These are phyloP conservation scores for Fusarium chuoi DNA, from an alignment of 2,329 filamentous ascomycete species.

Conservation along the genomic window DNA sequence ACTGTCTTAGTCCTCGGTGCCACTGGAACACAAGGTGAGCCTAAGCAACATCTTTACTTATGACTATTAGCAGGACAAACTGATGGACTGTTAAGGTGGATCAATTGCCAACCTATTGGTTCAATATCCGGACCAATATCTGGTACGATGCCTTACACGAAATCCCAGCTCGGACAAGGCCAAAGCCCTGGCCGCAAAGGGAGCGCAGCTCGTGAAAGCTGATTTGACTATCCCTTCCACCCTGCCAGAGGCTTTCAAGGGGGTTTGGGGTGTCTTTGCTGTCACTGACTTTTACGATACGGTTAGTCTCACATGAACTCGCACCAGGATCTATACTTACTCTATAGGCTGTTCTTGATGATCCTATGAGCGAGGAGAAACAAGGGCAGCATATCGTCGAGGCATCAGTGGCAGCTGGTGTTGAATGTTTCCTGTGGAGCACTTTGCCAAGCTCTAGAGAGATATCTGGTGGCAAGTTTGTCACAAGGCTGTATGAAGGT, in stretches of 20 bases:
- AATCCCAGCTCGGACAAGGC: conserved; percentile 23
- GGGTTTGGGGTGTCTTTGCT: conserved; percentile 21
- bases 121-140: conserved; percentile 19
- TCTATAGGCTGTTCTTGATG: conserved; percentile 15
- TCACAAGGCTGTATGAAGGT: conserved; percentile 25
- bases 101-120: conserved; percentile 23
- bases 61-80: neutral
- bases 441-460: conserved; percentile 22
- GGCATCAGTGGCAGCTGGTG: conserved; percentile 15
- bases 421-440: conserved; percentile 26
- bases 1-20: conserved; percentile 23
- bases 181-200: conserved; percentile 8
- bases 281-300: conserved; percentile 30
- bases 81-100: conserved; percentile 1
- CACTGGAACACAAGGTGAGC: conserved; percentile 25
- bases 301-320: neutral
- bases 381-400: conserved; percentile 26
- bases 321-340: neutral
- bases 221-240: conserved; percentile 24
- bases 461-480: conserved; percentile 26
- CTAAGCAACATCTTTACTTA: too few species aligned
- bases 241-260: conserved; percentile 12
- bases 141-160: conserved; percentile 18
- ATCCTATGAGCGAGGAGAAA: conserved; percentile 28
- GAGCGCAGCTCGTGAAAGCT: conserved; percentile 17